Evolutionary conservation across 768 basidiomycete species (phyloP).

Genomic region (Suillus weaverae): DNA sequence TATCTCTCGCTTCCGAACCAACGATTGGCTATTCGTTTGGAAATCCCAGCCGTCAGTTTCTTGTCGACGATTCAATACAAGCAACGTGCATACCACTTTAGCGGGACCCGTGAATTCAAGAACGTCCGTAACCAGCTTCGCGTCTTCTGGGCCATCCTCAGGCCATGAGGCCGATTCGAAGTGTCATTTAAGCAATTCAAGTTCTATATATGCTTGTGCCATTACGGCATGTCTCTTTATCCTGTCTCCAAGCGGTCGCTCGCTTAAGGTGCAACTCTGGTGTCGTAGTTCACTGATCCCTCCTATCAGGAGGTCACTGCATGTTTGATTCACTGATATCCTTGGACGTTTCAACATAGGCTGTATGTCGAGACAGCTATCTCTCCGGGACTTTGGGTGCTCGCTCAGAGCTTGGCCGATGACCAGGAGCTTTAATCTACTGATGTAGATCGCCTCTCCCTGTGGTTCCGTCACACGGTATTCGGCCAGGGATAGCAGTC

Average conservation of each 20-base stretch:
- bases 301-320: not conserved
- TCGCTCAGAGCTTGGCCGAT: not conserved
- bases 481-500: not conserved
- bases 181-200: not conserved
- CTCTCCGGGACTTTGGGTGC: not conserved
- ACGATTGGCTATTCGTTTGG: not conserved
- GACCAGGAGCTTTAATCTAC: not conserved
- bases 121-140: not conserved
- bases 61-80: not conserved
- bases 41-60: not conserved
- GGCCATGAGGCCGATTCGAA: not conserved
- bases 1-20: conserved; percentile 3
- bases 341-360: not conserved
- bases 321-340: not conserved
- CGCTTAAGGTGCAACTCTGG: not conserved
- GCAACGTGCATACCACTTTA: not conserved
- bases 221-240: not conserved
- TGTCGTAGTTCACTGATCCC: not conserved
- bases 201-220: not conserved
- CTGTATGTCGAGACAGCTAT: not conserved
- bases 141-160: not conserved
- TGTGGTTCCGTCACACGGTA: not conserved
- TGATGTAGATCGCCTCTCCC: not conserved
- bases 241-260: not conserved
- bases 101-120: not conserved